A percentile compares a stretch with the other conserved stretches of the same genome.
These are phyloP conservation scores for Parastagonospora avenae DNA, from an alignment of 2,329 filamentous ascomycete species.

Conservation along the genomic window DNA sequence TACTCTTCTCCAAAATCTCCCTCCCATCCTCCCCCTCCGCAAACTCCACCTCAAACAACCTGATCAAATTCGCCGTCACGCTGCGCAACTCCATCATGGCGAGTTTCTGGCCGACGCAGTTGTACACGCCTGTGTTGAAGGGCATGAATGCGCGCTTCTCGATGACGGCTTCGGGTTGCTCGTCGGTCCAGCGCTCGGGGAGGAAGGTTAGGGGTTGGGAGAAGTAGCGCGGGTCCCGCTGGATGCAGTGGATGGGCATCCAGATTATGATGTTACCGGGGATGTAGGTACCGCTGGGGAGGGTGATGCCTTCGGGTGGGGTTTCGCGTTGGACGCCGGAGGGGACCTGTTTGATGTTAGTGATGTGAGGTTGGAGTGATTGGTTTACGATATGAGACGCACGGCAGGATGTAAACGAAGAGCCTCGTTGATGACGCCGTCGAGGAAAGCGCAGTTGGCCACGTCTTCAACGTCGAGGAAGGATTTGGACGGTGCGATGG, in stretches of 20 bases:
- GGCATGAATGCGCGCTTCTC: slow-evolving; percentile 68
- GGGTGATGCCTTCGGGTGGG: slow-evolving; percentile 37
- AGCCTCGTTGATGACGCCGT: slow-evolving; percentile 39
- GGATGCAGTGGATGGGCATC: slow-evolving; percentile 38
- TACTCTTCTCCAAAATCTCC: slow-evolving; percentile 22
- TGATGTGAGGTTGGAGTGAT: background rate
- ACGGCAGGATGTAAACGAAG: slow-evolving; percentile 39
- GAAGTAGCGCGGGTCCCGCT: slow-evolving; percentile 38
- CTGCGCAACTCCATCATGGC: slow-evolving; percentile 69
- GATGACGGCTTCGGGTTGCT: slow-evolving; percentile 22
- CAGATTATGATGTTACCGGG: slow-evolving; percentile 35
- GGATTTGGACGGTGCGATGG: slow-evolving; percentile 16
- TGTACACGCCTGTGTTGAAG: slow-evolving; percentile 70
- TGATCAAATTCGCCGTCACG: slow-evolving; percentile 64
- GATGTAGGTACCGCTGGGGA: slow-evolving; percentile 37
- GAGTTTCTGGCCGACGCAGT: slow-evolving; percentile 71
- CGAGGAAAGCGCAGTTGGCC: slow-evolving; percentile 30
- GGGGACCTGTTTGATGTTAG: slow-evolving; percentile 27
- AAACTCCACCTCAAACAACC: slow-evolving; percentile 61
- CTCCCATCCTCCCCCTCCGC: slow-evolving; percentile 31
- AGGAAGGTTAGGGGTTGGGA: slow-evolving; percentile 29
- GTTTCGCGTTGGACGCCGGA: slow-evolving; percentile 40
- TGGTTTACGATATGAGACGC: slow-evolving; percentile 1
- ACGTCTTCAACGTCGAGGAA: slow-evolving; percentile 35
- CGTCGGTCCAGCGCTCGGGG: slow-evolving; percentile 39